A percentile compares a stretch with the other conserved stretches of the same genome.
These are phyloP conservation scores for Colletotrichum acutatum DNA, from an alignment of 2,329 filamentous ascomycete genomes.

Conservation along the genomic window DNA sequence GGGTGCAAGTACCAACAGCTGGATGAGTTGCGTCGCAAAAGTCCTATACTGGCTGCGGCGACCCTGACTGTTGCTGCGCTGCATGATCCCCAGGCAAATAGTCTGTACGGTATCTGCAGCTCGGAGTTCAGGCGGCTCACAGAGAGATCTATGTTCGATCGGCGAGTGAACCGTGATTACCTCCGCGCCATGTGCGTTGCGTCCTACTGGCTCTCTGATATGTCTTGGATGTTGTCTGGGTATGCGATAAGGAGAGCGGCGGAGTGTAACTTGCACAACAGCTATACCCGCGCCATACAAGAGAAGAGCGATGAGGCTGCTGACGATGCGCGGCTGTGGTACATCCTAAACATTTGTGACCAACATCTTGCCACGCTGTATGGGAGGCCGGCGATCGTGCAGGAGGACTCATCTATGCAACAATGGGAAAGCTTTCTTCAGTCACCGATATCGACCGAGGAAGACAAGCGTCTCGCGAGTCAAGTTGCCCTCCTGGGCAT, in stretches of 20 bases:
- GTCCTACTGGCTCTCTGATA: constrained; percentile 71
- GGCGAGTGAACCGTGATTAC: constrained; percentile 56
- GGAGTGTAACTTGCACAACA: constrained; percentile 57
- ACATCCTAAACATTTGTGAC: constrained; percentile 69
- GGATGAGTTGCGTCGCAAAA: constrained; percentile 63
- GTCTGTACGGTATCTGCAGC: constrained; percentile 63
- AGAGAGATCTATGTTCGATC: constrained; percentile 53
- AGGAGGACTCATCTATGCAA: constrained; percentile 66
- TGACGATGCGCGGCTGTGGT: constrained; percentile 70
- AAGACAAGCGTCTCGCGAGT: constrained; percentile 66
- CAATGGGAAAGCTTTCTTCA: constrained; percentile 68
- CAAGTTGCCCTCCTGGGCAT: constrained; percentile 69
- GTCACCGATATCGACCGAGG: constrained; percentile 59
- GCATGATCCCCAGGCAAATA: constrained; percentile 64
- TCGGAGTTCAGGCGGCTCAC: constrained; percentile 66
- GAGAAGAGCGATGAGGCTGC: constrained; percentile 55
- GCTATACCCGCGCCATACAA: constrained; percentile 51
- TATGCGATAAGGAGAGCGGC: constrained; percentile 61
- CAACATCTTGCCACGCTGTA: constrained; percentile 72
- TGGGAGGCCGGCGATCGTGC: constrained; percentile 67
- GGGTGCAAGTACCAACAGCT: constrained; percentile 61
- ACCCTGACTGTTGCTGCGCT: constrained; percentile 68
- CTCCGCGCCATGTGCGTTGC: constrained; percentile 69
- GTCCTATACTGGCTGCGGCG: constrained; percentile 64
- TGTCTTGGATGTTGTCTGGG: constrained; percentile 71